phyloP scores from a whole-genome alignment of 768 basidiomycete species.

The Kwoniella heveanensis region DNA sequence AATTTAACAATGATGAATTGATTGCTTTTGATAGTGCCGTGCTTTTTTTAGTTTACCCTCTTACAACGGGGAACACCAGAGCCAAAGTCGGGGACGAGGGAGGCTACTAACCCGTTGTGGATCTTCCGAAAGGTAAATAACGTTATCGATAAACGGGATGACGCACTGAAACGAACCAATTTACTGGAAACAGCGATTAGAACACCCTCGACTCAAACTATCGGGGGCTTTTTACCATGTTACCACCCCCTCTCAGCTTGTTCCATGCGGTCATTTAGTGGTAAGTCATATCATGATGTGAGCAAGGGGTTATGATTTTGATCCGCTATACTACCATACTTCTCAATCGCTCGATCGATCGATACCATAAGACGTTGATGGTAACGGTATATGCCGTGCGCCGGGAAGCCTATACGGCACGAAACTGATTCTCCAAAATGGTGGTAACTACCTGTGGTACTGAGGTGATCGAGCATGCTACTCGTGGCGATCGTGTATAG shows the following conservation, averaged over 20 bases:
- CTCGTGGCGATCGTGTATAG: too few species aligned
- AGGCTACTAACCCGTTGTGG: not conserved
- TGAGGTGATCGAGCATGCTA: too few species aligned
- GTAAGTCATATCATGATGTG: too few species aligned
- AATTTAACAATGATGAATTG: not conserved
- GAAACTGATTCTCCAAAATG: not conserved
- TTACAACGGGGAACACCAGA: too few species aligned
- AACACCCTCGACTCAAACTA: not conserved
- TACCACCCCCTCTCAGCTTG: too few species aligned
- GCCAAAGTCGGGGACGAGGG: too few species aligned
- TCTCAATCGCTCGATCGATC: constrained; percentile 1
- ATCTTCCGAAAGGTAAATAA: not conserved
- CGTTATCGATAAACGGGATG: not conserved
- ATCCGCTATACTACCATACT: too few species aligned
- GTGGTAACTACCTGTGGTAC: not conserved
- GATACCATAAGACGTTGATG: too few species aligned
- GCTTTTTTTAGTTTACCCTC: too few species aligned
- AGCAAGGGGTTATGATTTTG: too few species aligned
- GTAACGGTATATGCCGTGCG: not conserved
- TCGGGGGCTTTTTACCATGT: too few species aligned
- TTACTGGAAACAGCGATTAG: constrained; percentile 1
- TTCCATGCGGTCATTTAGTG: too few species aligned
- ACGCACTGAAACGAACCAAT: not conserved
- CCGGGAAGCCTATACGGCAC: constrained; percentile 1
- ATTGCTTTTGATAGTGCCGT: not conserved